These are phyloP conservation scores for Globisporangium yorkense DNA, from an alignment of 352 stramenopile genomes.

Conservation along the genomic window DNA sequence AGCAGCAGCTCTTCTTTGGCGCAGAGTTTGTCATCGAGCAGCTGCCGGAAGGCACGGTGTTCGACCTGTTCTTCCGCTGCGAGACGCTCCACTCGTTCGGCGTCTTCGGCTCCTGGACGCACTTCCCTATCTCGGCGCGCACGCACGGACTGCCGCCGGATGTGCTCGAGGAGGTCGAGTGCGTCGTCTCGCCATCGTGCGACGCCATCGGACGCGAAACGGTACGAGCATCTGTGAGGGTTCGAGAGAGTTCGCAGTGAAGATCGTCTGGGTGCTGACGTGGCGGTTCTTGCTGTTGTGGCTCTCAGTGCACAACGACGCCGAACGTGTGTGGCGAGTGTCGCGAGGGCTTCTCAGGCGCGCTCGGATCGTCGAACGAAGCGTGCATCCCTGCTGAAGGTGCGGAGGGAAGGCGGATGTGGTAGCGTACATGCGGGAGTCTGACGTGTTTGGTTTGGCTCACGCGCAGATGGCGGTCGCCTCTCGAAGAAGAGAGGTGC, in stretches of 20 bases:
- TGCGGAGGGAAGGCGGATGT: not conserved
- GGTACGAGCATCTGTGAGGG: constrained; percentile 16
- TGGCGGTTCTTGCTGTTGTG: not conserved
- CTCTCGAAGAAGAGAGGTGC: constrained; percentile 1
- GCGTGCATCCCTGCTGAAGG: constrained; percentile 18
- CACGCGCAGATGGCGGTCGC: not conserved
- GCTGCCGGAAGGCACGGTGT: constrained; percentile 48
- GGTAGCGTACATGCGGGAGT: not conserved
- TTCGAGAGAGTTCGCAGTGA: too few species aligned
- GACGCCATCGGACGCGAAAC: constrained; percentile 40
- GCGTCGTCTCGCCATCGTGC: constrained; percentile 35
- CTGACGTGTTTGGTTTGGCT: not conserved
- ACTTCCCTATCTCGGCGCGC: constrained; percentile 31
- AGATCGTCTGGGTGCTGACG: not conserved
- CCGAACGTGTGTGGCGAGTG: constrained; percentile 70
- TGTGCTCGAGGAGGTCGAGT: constrained; percentile 60
- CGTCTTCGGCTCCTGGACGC: constrained; percentile 57
- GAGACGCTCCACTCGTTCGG: constrained; percentile 73
- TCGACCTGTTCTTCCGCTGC: constrained; percentile 67
- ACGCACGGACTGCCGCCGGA: constrained; percentile 64
- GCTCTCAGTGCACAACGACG: constrained; percentile 31
- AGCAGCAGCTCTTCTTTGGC: not conserved
- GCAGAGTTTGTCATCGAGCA: constrained; percentile 36
- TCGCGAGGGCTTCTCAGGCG: constrained; percentile 41
- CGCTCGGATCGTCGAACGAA: constrained; percentile 27